Base-by-base conservation (phyloP, 2,329 filamentous ascomycete genomes). In the Cercospora berteroae region DNA sequence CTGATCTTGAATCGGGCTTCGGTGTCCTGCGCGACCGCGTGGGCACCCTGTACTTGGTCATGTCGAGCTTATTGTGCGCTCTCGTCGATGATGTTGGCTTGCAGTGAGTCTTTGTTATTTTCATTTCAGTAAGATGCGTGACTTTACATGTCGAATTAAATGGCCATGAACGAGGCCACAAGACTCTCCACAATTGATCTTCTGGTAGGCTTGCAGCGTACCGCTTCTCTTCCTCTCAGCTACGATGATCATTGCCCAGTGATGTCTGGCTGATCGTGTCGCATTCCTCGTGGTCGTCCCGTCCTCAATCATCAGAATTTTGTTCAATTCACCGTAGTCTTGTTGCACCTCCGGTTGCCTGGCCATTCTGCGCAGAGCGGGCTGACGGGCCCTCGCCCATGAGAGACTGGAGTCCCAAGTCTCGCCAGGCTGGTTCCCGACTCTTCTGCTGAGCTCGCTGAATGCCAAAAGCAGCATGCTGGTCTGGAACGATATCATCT, bases 381-480 rank as follows among this genome's bases (percentile, higher is more conserved):
- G 74, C 60, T 52, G 77, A 77, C 23, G 89, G 87, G 0, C 88
- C 90, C 68, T 86, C 85, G 44, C 82, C 85, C 87, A 94, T 89
- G 74, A 95, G 81, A 66, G 88, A 86, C 5, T 83, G 84, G n/a
- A 95, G 81, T 0, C 91, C 90, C 6, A 94, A 80, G 76, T 95
- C 92, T 76, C 89, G 90, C 92, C 92, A 96, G 7, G 88, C 88
- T 1, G 90, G 85, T 80, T 93, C 90, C 74, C 85, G 86, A 73
- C 83, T 84, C 70, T 86, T 86, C 80, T 93, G 90, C 16, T 91
- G 94, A 9, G 92, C 92, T 72, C 90, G 87, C 78, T 92, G 88
- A 74, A 96, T 95, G 44, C 92, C 92, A 77, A 95, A 95, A 0
- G 92, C 92, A 12, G 92, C 92, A 77, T 95, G 92, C 80, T 95